Base-by-base conservation (phyloP, 2,329 filamentous ascomycete species). In the Botrytis galanthina region DNA sequence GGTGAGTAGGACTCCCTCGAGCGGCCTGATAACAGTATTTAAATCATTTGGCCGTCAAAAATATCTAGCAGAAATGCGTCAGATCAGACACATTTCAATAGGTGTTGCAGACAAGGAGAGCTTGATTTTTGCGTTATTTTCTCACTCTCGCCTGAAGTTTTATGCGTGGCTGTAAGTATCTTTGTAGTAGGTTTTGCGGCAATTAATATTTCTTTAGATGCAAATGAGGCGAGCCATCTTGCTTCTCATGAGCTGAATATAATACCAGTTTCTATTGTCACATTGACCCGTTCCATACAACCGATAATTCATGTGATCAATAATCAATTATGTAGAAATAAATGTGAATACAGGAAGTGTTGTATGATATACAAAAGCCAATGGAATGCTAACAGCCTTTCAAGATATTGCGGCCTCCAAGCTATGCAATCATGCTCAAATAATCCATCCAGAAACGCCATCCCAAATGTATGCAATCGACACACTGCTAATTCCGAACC, bases 1-100 rank as follows among this genome's bases (percentile, higher is more conserved):
- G 76, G 73, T 62, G 72, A 71, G 63, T 67, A 67, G 48, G 46
- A 29, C 48, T 42, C 6, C 10, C n/a, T 16, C 18, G 16, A 57
- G 35, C 35, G 9, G 35, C n/a, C 29, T 68, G 10, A 68, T 18
- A 32, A 18, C 48, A 57, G 12, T 14, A 57, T 29, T 8, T 57
- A 14, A 44, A 12, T 3, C 29, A 18, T 37, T 32, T 42, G 18
- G 37, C 10, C 4, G n/a, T 22, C 48, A 26, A 26, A 26, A 14
- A 57, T 20, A 20, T 18, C 10, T 5, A 29, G 51, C 29, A 7
- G 26, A 29, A 68, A 3, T n/a, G 29, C 35, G 37, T 14, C 10
- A 48, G 26, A 29, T 14, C 10, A 48, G 26, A 29, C 10, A 9
- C 14, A 42, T 42, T 42, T 10, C 18, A 57, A 6, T 68, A 9